Percentiles rank a stretch among this genome's conserved stretches.
phyloP scores from a whole-genome alignment of 768 basidiomycete species.

The Mycena leptocephala region DNA sequence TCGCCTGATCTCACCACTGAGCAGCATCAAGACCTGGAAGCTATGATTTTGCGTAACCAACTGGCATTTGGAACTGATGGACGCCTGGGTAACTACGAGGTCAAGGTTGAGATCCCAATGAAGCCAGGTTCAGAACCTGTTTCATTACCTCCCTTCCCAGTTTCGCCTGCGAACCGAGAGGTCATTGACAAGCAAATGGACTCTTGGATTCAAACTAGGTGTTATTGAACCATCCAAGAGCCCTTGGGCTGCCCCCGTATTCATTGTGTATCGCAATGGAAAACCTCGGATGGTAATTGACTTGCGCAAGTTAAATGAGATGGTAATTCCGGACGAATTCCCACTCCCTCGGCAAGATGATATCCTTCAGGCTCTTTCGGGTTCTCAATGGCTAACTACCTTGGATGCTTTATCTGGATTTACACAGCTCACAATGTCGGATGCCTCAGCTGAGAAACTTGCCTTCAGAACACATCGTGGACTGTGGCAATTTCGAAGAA shows the following conservation, averaged over 20 bases:
- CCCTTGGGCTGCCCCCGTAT: conserved; percentile 51
- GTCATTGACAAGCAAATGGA: conserved; percentile 48
- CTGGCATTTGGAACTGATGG: background rate
- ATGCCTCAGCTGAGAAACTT: conserved; percentile 47
- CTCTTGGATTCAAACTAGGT: conserved; percentile 48
- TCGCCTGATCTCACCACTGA: background rate
- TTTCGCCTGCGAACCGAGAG: conserved; percentile 46
- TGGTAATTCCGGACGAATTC: conserved; percentile 41
- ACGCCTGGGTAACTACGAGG: background rate
- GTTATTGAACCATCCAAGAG: conserved; percentile 59
- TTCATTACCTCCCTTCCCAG: conserved; percentile 41
- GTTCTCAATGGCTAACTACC: conserved; percentile 48
- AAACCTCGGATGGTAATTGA: conserved; percentile 57
- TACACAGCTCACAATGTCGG: conserved; percentile 52
- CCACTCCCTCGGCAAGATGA: conserved; percentile 42
- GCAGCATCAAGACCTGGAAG: background rate
- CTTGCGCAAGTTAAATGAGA: conserved; percentile 43
- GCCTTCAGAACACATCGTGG: conserved; percentile 59
- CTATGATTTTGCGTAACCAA: background rate
- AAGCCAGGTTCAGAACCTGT: conserved; percentile 43
- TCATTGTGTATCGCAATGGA: conserved; percentile 54
- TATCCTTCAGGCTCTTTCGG: conserved; percentile 48
- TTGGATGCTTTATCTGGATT: conserved; percentile 58
- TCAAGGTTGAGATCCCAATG: conserved; percentile 21
- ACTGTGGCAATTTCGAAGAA: conserved; percentile 56